These are phyloP conservation scores for Sporisorium reilianum DNA, from an alignment of 1,284 basidiomycete species.

Conservation along the genomic window DNA sequence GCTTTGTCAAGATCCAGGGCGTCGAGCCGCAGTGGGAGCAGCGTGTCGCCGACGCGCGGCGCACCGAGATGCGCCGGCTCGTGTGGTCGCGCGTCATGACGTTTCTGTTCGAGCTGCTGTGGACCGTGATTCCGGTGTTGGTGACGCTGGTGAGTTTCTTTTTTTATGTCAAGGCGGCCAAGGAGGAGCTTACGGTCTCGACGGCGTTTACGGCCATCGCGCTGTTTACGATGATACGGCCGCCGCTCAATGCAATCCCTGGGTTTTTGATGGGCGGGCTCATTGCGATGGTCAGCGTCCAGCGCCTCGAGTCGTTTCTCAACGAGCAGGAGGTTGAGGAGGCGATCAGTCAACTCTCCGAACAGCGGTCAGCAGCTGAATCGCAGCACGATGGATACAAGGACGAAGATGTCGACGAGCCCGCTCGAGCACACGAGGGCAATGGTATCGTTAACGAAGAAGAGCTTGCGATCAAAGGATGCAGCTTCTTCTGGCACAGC, in stretches of 20 bases:
- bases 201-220: conserved; percentile 59
- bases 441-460: conserved; percentile 70
- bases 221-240: conserved; percentile 54
- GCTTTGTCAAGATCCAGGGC: conserved; percentile 78
- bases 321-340: conserved; percentile 80
- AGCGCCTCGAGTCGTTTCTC: conserved; percentile 84
- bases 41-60: conserved; percentile 55
- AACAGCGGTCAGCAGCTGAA: background rate
- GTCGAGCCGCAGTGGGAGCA: conserved; percentile 53
- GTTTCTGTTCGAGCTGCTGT: conserved; percentile 70
- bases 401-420: conserved; percentile 39
- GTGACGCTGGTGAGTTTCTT: conserved; percentile 62
- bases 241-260: conserved; percentile 71
- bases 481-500: conserved; percentile 27
- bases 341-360: conserved; percentile 33
- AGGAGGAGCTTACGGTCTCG: conserved; percentile 54
- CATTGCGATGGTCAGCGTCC: conserved; percentile 77
- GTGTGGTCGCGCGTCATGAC: conserved; percentile 53
- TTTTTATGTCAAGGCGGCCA: conserved; percentile 56
- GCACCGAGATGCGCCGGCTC: conserved; percentile 63
- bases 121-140: conserved; percentile 53
- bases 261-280: conserved; percentile 62
- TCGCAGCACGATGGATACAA: conserved; percentile 72
- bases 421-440: conserved; percentile 75
- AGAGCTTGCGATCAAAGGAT: conserved; percentile 24